A percentile compares a stretch with the other conserved stretches of the same genome.
phyloP scores from a whole-genome alignment of 139 green algal genomes.

The Spirogloea muscicola region DNA sequence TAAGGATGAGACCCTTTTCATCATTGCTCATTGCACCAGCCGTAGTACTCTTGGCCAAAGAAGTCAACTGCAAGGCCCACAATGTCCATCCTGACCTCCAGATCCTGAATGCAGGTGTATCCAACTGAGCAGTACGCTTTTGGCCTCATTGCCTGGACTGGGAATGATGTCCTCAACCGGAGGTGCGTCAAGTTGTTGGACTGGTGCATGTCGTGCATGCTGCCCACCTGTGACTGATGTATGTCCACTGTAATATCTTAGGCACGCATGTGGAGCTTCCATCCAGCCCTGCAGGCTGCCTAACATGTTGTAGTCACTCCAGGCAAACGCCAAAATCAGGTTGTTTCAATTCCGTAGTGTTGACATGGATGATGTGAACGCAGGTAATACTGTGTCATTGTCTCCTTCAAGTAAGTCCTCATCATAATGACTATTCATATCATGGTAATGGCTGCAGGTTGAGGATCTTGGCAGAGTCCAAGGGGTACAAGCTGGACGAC shows the following conservation, averaged over 20 bases:
- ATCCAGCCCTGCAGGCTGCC: not conserved
- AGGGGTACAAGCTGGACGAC: conserved; percentile 40
- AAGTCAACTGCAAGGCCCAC: not conserved
- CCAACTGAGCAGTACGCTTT: conserved; percentile 38
- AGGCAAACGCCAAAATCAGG: no score
- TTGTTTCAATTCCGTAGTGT: no score
- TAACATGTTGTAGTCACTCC: no score
- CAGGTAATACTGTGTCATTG: no score
- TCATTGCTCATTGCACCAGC: no score
- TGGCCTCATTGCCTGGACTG: conserved; percentile 40
- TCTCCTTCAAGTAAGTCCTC: no score
- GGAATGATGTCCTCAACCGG: conserved; percentile 44
- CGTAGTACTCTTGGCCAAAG: no score
- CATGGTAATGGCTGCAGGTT: no score
- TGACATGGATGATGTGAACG: no score
- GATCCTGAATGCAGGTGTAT: conserved; percentile 26
- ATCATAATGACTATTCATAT: no score
- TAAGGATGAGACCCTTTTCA: not conserved
- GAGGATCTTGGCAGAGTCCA: conserved; percentile 28
- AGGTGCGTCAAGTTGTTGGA: no score
- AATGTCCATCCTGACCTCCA: not conserved
- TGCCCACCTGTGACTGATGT: not conserved
- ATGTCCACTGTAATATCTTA: not conserved
- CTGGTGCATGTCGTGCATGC: not conserved
- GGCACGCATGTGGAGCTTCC: not conserved